phyloP scores from a whole-genome alignment of 805 yeast species.

The Lipomyces yamanashiensis region DNA sequence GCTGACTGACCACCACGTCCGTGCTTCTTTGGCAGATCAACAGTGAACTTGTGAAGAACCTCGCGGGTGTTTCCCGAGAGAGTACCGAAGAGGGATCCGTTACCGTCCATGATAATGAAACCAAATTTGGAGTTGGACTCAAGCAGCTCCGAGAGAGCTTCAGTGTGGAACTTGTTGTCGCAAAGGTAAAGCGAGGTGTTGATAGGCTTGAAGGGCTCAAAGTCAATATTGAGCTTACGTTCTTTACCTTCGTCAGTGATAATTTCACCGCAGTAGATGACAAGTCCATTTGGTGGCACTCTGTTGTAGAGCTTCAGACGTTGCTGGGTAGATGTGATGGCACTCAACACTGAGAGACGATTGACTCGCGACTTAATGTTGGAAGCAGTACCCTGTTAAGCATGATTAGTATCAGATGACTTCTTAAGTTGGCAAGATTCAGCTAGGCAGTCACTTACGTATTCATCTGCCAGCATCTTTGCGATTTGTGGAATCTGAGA shows the following conservation, averaged over 20 bases:
- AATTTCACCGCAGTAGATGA: slow-evolving; percentile 97
- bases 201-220: slow-evolving; percentile 98
- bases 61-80: slow-evolving; percentile 97
- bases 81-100: slow-evolving; percentile 94
- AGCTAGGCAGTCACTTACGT: slow-evolving; percentile 43
- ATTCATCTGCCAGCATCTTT: slow-evolving; percentile 95
- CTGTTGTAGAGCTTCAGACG: slow-evolving; percentile 85
- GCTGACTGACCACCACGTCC: slow-evolving; percentile 99
- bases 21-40: slow-evolving; percentile 98
- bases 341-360: slow-evolving; percentile 91
- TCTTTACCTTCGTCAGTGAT: slow-evolving; percentile 96
- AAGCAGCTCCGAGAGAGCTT: slow-evolving; percentile 88
- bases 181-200: slow-evolving; percentile 95
- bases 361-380: slow-evolving; percentile 98
- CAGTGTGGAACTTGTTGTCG: slow-evolving; percentile 98
- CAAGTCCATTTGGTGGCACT: slow-evolving; percentile 95
- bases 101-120: slow-evolving; percentile 99
- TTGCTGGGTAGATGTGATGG: slow-evolving; percentile 98
- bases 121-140: slow-evolving; percentile 97
- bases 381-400: slow-evolving; percentile 80
- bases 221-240: slow-evolving; percentile 93
- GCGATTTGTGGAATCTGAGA: slow-evolving; percentile 87
- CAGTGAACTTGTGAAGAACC: slow-evolving; percentile 92
- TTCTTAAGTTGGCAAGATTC: not conserved
- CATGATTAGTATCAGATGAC: not conserved